phyloP scores from a whole-genome alignment of 2,329 filamentous ascomycete genomes.

The Sclerotinia trifoliorum region DNA sequence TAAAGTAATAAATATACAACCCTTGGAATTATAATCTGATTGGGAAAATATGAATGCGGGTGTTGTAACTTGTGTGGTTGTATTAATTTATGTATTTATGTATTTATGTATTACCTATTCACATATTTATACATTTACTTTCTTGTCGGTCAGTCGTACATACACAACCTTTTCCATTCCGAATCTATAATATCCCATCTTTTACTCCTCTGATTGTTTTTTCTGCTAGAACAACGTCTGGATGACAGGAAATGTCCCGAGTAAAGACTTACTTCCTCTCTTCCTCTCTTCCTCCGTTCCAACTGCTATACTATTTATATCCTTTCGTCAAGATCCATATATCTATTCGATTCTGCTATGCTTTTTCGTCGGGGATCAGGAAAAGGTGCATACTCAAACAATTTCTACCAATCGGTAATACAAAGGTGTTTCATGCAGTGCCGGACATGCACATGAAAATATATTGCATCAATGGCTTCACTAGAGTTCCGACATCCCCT shows the following conservation, averaged over 20 bases:
- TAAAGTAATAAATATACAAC: too few relatives aligned
- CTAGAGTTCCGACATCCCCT: not conserved
- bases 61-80: too few relatives aligned
- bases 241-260: too few relatives aligned
- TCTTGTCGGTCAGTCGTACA: too few relatives aligned
- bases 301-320: not conserved
- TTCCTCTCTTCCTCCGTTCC: too few relatives aligned
- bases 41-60: not conserved
- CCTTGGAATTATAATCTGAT: not conserved
- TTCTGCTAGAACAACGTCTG: too few relatives aligned
- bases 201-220: too few relatives aligned
- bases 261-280: too few relatives aligned
- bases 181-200: too few relatives aligned
- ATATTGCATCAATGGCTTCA: constrained; percentile 8
- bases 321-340: too few relatives aligned
- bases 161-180: not conserved
- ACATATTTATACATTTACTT: too few relatives aligned
- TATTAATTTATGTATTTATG: not conserved
- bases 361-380: not conserved
- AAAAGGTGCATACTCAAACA: not conserved
- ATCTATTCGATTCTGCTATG: not conserved
- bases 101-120: too few relatives aligned
- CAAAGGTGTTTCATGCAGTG: constrained; percentile 4
- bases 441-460: not conserved
- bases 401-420: not conserved